Evolutionary conservation across 768 basidiomycete genomes (phyloP).

Genomic region (Boletus pseudopeckii): DNA sequence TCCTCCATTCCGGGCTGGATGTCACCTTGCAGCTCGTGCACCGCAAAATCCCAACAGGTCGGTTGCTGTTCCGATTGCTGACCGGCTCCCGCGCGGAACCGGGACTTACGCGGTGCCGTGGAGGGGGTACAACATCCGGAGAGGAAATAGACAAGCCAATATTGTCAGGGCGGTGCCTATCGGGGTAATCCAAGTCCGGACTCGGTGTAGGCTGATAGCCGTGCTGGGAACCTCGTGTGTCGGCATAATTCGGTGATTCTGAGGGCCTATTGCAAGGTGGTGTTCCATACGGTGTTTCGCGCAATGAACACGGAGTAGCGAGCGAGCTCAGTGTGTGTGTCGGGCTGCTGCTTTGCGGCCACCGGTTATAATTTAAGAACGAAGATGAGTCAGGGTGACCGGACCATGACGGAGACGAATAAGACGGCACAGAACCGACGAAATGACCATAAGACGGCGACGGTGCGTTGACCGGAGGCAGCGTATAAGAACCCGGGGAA

Average conservation of each 20-base stretch:
- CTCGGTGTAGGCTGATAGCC: constrained; percentile 38
- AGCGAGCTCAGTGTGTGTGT: constrained; percentile 26
- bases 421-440: constrained; percentile 22
- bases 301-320: constrained; percentile 27
- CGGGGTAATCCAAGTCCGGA: constrained; percentile 36
- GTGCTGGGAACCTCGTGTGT: constrained; percentile 32
- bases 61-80: constrained; percentile 46
- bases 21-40: constrained; percentile 82
- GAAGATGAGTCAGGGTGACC: constrained; percentile 28
- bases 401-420: constrained; percentile 29
- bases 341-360: constrained; percentile 28
- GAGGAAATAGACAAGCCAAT: constrained; percentile 24
- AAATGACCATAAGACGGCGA: constrained; percentile 29
- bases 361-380: constrained; percentile 30
- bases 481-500: constrained; percentile 27
- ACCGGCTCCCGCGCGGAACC: constrained; percentile 47
- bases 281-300: constrained; percentile 28
- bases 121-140: constrained; percentile 52
- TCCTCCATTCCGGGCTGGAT: constrained; percentile 86
- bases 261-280: constrained; percentile 38
- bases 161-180: constrained; percentile 34
- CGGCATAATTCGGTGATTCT: constrained; percentile 29
- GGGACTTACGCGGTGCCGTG: constrained; percentile 55
- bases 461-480: constrained; percentile 31
- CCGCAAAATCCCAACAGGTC: constrained; percentile 67